Evolutionary conservation across 208 protist species (phyloP).

Genomic region (Acanthamoeba rhysodes): DNA sequence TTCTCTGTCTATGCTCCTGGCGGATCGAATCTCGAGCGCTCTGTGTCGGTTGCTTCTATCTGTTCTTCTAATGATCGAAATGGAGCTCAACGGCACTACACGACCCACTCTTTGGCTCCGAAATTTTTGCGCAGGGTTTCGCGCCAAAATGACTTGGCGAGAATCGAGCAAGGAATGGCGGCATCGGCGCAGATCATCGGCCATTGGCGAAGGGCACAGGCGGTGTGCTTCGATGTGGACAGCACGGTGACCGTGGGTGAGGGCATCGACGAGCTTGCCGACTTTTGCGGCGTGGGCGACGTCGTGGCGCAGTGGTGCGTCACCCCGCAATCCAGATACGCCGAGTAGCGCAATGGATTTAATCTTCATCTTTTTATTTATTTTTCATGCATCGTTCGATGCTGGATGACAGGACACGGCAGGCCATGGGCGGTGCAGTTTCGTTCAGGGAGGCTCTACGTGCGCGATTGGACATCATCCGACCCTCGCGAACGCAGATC

Average conservation of each 20-base stretch:
- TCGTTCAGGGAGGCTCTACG: conserved; percentile 40
- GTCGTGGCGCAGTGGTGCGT: conserved; percentile 7
- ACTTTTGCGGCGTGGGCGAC: conserved; percentile 39
- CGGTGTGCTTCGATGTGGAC: conserved; percentile 59
- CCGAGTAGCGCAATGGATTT: background rate
- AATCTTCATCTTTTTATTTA: background rate
- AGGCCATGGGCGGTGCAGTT: conserved; percentile 28
- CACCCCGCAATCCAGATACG: background rate
- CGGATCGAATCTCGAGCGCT: no score
- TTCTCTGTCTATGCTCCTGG: background rate
- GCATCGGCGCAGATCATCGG: background rate
- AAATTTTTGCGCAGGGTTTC: background rate
- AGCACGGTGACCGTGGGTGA: conserved; percentile 42
- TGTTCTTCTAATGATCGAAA: no score
- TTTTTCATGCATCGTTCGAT: no score
- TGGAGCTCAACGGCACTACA: no score
- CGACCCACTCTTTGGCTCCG: no score
- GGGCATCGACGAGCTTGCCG: conserved; percentile 48
- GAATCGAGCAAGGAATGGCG: no score
- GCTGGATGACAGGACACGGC: no score
- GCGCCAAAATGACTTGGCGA: background rate
- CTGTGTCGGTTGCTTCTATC: no score
- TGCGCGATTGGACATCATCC: conserved; percentile 40
- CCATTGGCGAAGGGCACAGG: background rate
- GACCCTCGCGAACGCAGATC: background rate